Percentiles rank a stretch among this genome's conserved stretches.
Conservation (phyloP, 305 asterid species). For the Vinca major region DNA sequence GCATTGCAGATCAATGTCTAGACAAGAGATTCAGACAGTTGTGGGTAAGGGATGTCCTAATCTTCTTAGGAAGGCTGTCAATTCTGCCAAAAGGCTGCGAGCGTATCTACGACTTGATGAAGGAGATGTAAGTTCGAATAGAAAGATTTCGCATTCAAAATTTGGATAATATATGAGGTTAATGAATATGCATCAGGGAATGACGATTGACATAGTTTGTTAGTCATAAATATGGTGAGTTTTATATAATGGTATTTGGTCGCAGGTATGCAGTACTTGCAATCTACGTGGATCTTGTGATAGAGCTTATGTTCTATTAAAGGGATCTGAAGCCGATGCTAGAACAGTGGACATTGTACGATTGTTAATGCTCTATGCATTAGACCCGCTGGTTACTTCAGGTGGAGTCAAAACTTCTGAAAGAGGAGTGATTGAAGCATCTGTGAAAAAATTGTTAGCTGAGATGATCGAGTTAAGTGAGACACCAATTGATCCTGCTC, state of each 20-base stretch:
- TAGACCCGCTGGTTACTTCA: slow-evolving; percentile 52
- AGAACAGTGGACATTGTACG: slow-evolving; percentile 83
- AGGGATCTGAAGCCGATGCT: slow-evolving; percentile 49
- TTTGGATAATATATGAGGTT: neutral
- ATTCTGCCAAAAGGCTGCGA: slow-evolving; percentile 83
- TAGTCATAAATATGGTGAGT: slow-evolving; percentile 6
- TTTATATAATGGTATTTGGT: slow-evolving; percentile 8
- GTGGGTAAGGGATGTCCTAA: slow-evolving; percentile 79
- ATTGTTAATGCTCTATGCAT: slow-evolving; percentile 50
- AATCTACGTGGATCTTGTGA: slow-evolving; percentile 75
- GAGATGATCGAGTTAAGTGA: slow-evolving; percentile 70
- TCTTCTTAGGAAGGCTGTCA: slow-evolving; percentile 65
- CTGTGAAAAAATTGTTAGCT: slow-evolving; percentile 61
- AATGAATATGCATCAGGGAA: neutral
- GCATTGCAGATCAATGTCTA: slow-evolving; percentile 38
- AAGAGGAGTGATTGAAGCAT: slow-evolving; percentile 49
- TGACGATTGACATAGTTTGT: neutral
- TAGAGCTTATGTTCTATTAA: slow-evolving; percentile 54
- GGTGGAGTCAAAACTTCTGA: slow-evolving; percentile 42
- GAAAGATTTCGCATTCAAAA: neutral
- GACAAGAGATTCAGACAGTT: slow-evolving; percentile 50
- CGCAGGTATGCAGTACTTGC: slow-evolving; percentile 74
- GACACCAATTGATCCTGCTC: slow-evolving; percentile 45
- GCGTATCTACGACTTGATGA: slow-evolving; percentile 63
- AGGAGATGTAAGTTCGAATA: slow-evolving; percentile 50